These are phyloP conservation scores for Glycine latifolia DNA, from an alignment of 306 rosid genomes.

Conservation along the genomic window DNA sequence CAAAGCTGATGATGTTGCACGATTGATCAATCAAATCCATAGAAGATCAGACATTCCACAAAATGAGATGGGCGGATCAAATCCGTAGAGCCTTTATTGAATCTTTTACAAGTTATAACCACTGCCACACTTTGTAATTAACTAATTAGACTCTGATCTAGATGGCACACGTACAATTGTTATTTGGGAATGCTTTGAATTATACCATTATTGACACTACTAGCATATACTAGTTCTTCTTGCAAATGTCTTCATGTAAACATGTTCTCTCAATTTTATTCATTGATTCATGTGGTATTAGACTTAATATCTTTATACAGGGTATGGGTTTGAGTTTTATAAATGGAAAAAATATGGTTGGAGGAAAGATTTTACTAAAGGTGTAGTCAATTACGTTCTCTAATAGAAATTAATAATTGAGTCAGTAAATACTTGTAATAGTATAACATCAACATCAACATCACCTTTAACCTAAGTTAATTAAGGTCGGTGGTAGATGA, in stretches of 20 bases:
- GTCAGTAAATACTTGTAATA: too few species aligned
- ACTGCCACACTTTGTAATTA: neutral
- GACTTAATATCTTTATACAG: too few species aligned
- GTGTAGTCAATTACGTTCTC: too few species aligned
- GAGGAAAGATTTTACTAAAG: too few species aligned
- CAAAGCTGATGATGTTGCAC: neutral
- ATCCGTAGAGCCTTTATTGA: neutral
- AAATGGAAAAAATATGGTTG: too few species aligned
- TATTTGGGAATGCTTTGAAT: neutral
- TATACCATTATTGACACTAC: too few species aligned
- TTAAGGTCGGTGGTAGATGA: too few species aligned
- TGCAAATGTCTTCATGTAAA: conserved; percentile 8
- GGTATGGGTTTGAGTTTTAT: too few species aligned
- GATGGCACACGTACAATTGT: conserved; percentile 7
- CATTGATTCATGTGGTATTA: neutral
- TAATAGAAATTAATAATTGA: too few species aligned
- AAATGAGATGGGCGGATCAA: conserved; percentile 3
- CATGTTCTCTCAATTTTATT: conserved; percentile 16
- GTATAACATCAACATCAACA: too few species aligned
- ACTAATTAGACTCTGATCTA: neutral
- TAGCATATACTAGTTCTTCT: neutral
- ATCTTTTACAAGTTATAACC: neutral
- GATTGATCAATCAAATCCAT: neutral
- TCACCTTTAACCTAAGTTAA: too few species aligned
- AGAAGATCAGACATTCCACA: neutral